phyloP scores from a whole-genome alignment of 306 rosid species.

The Rosa persica region DNA sequence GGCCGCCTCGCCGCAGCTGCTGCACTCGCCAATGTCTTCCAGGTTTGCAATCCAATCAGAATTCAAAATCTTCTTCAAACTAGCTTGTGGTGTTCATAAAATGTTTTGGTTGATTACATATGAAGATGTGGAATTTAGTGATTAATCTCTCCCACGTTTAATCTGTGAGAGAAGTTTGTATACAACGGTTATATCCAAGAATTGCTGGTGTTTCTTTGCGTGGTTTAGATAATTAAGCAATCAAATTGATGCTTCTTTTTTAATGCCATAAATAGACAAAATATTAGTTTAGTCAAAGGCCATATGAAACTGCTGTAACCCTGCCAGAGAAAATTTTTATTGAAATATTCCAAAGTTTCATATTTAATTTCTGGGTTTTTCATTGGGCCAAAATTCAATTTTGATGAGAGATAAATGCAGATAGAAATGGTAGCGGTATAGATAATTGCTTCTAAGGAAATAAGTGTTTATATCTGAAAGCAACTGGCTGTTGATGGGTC shows the following conservation, averaged over 20 bases:
- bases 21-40: conserved; percentile 70
- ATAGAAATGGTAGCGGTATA: not conserved
- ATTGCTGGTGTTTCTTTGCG: not conserved
- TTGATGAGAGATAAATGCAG: conserved; percentile 1
- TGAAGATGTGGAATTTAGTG: not conserved
- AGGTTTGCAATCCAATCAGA: conserved; percentile 39
- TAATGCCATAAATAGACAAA: conserved; percentile 1
- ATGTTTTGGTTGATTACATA: not conserved
- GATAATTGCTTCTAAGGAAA: conserved; percentile 3
- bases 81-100: not conserved
- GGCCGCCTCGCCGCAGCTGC: conserved; percentile 70
- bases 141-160: not conserved
- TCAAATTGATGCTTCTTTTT: conserved; percentile 4
- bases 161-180: not conserved
- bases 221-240: not conserved
- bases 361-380: not conserved
- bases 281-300: conserved; percentile 4
- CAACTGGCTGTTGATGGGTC: conserved; percentile 45
- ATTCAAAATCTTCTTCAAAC: not conserved
- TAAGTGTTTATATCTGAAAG: conserved; percentile 29
- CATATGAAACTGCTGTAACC: not conserved
- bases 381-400: not conserved
- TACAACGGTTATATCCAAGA: not conserved
- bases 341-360: not conserved
- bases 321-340: not conserved